These are phyloP conservation scores for Rutidosis leptorrhynchoides DNA, from an alignment of 129 eudicot genomes.

Conservation along the genomic window DNA sequence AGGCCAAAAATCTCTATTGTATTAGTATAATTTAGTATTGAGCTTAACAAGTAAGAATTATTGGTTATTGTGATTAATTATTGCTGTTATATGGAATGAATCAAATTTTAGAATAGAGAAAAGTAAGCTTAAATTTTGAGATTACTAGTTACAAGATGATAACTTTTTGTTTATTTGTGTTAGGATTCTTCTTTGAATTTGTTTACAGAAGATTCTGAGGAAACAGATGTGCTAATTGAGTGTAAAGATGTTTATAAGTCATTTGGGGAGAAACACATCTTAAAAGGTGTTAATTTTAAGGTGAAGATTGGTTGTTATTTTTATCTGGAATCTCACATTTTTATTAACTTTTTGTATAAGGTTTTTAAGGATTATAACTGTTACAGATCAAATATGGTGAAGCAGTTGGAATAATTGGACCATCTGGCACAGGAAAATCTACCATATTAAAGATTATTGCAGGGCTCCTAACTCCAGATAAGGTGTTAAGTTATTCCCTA, in stretches of 20 bases:
- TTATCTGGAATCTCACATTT: neutral
- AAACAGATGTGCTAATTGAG: constrained; percentile 67
- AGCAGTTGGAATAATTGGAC: constrained; percentile 86
- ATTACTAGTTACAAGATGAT: constrained; percentile 4
- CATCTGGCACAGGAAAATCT: constrained; percentile 89
- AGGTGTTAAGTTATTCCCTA: constrained; percentile 36
- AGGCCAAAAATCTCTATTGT: neutral
- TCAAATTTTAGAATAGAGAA: neutral
- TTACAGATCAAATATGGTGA: constrained; percentile 71
- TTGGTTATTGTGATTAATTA: neutral
- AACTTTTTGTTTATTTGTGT: constrained; percentile 21
- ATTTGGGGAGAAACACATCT: constrained; percentile 74
- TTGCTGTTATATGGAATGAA: constrained; percentile 1
- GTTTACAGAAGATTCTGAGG: constrained; percentile 40
- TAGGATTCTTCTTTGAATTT: constrained; percentile 45
- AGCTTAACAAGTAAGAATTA: neutral
- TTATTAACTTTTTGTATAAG: neutral
- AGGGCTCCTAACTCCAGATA: constrained; percentile 85
- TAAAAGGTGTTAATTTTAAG: constrained; percentile 77
- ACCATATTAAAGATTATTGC: constrained; percentile 77
- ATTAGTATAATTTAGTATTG: neutral
- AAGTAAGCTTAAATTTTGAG: constrained; percentile 2
- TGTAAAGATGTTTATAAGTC: constrained; percentile 81
- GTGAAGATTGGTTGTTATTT: constrained; percentile 24
- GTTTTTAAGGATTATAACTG: constrained; percentile 14